Conservation (phyloP, 2,329 filamentous ascomycete genomes). For the Epichloe elymi region DNA sequence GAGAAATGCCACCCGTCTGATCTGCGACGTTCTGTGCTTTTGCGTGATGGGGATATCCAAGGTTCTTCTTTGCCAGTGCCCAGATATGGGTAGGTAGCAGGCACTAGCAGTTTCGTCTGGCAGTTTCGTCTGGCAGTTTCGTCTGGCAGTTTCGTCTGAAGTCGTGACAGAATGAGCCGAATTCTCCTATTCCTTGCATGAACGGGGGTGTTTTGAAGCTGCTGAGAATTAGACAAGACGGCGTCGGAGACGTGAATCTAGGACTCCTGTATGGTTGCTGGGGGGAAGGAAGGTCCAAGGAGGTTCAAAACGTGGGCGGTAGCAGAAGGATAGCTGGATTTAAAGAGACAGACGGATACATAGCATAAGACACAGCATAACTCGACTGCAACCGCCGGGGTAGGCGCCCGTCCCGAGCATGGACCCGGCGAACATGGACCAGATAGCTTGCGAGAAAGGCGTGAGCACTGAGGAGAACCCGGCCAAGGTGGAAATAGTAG, state of each 20-base stretch:
- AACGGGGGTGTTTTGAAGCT: not conserved
- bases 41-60: not conserved
- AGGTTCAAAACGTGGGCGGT: not conserved
- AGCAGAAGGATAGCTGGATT: not conserved
- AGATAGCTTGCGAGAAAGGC: not conserved
- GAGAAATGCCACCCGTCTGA: not conserved
- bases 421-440: not conserved
- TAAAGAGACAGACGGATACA: not conserved
- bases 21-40: not conserved
- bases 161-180: not conserved
- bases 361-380: not conserved
- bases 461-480: not conserved
- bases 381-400: conserved; percentile 1
- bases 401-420: not conserved
- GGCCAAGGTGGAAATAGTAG: not conserved
- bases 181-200: not conserved
- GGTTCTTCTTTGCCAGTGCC: not conserved
- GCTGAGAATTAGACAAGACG: conserved; percentile 3
- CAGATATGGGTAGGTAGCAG: not conserved
- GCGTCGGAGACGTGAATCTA: conserved; percentile 3
- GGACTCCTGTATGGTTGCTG: not conserved
- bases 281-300: not conserved
- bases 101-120: not conserved
- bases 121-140: not conserved
- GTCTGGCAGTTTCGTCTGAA: not conserved